Evolutionary conservation across 768 basidiomycete species (phyloP), one percentile per base, ranked within the genome.

Genomic region (Mycena galopus): DNA sequence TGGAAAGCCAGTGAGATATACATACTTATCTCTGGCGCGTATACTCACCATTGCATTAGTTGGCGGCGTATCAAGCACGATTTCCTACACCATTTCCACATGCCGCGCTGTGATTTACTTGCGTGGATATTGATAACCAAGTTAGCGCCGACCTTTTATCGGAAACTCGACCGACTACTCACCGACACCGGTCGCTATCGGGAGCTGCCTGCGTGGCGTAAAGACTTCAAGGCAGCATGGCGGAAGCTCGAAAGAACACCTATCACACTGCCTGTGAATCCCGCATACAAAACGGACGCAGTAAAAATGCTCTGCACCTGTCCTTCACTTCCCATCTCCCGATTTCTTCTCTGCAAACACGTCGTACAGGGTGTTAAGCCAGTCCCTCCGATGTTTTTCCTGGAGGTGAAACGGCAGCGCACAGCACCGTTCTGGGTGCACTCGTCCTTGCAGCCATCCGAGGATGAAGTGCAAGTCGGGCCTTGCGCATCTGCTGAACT

Each of bases 321-420:
- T 62, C 80, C 79, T 16, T 57, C 42, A 21, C 69, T 80, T 19
- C 58, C 42, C 2, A 75, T 59, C 25, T 78, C 77, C 67, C 74
- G 77, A 2, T 81, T 80, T 53, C 71, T 81, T 0, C 10, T 81
- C 53, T 81, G 79, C 75, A 81, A 81, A 67, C 79, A 79, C 58
- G 58, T 77, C 39, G 77, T 81, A 0, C 79, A 80, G 50, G 32
- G 51, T 4, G 50, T 78, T 10, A 44, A 78, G 11, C 61, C 62
- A 3, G 79, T 80, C 11, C 72, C 67, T 23, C 75, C 78, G 16
- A 35, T 73, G n/a, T 79, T 79, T 73, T 79, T 78, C 65, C 69
- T 76, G n/a, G 71, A 79, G 62, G 78, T 73, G 3, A 69, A 51
- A 11, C 67, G 77, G 1, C 70, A 77, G 39, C 69, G 73, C 7